These are phyloP conservation scores for Alternaria gaisen DNA, from an alignment of 2,329 filamentous ascomycete species.

Conservation along the genomic window DNA sequence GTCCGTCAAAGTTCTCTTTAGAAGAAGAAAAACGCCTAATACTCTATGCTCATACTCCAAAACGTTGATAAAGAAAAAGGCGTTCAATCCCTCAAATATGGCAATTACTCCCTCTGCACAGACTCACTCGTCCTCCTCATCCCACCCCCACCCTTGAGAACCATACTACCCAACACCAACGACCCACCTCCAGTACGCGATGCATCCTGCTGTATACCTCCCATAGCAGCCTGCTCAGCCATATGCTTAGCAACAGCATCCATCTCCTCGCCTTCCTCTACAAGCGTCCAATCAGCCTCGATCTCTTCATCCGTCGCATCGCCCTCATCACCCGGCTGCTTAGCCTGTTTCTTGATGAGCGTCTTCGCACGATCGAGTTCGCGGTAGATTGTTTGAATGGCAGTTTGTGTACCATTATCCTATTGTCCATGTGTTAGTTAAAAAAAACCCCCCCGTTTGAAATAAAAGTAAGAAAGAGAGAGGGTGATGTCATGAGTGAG, in stretches of 20 bases:
- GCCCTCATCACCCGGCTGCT: conserved; percentile 39
- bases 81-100: conserved; percentile 21
- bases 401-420: conserved; percentile 90
- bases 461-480: too few species aligned
- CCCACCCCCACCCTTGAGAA: conserved; percentile 31
- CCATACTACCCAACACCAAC: conserved; percentile 45
- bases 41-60: neutral
- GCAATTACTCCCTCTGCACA: neutral
- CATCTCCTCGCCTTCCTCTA: conserved; percentile 67
- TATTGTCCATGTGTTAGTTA: conserved; percentile 46
- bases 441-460: too few species aligned
- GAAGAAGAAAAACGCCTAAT: neutral
- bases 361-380: conserved; percentile 92
- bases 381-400: conserved; percentile 91
- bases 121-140: neutral
- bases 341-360: conserved; percentile 71
- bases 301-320: conserved; percentile 67
- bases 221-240: conserved; percentile 24
- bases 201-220: too few species aligned
- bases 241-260: conserved; percentile 29
- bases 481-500: too few species aligned
- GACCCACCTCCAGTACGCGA: conserved; percentile 25
- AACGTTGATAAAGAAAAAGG: neutral
- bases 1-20: too few species aligned
- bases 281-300: conserved; percentile 90